A percentile compares a stretch with the other conserved stretches of the same genome.
Conservation (phyloP, 495 filamentous ascomycete species). For the Cladorrhinum samala region DNA sequence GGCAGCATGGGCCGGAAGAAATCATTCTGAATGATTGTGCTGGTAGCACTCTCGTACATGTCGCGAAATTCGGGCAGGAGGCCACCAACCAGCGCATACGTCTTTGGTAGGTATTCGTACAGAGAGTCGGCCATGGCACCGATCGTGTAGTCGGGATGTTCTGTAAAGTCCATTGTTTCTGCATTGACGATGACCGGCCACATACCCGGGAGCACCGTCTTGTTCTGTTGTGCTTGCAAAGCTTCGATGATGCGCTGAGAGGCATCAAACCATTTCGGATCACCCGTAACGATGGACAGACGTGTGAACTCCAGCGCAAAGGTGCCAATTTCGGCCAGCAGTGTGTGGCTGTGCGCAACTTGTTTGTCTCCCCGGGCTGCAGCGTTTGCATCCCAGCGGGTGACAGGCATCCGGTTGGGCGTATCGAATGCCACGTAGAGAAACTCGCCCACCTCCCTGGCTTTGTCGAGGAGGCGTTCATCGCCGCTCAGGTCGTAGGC, state of each 20-base stretch:
- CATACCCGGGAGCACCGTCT: slow-evolving; percentile 62
- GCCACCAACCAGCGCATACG: slow-evolving; percentile 62
- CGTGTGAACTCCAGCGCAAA: slow-evolving; percentile 79
- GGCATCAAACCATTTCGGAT: slow-evolving; percentile 82
- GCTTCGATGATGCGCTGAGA: slow-evolving; percentile 71
- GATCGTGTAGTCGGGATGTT: slow-evolving; percentile 52
- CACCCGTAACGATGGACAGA: slow-evolving; percentile 72
- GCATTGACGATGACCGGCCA: slow-evolving; percentile 39
- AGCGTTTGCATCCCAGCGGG: slow-evolving; percentile 52
- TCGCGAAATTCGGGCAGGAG: slow-evolving; percentile 61
- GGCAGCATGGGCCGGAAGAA: slow-evolving; percentile 59
- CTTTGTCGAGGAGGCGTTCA: slow-evolving; percentile 68
- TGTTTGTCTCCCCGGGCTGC: slow-evolving; percentile 29
- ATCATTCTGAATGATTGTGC: slow-evolving; percentile 57
- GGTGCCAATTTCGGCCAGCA: slow-evolving; percentile 62
- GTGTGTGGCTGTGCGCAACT: slow-evolving; percentile 26
- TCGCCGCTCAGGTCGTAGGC: slow-evolving; percentile 70
- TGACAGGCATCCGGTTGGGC: slow-evolving; percentile 81
- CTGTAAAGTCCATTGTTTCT: slow-evolving; percentile 20
- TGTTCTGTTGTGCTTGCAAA: slow-evolving; percentile 58
- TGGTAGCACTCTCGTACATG: slow-evolving; percentile 67
- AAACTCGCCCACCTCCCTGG: slow-evolving; percentile 74
- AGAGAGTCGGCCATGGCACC: slow-evolving; percentile 72
- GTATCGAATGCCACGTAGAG: slow-evolving; percentile 86
- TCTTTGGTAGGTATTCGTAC: slow-evolving; percentile 84